Conservation (phyloP, 2,329 filamentous ascomycete genomes). For the Neofusicoccum umdonicola region DNA sequence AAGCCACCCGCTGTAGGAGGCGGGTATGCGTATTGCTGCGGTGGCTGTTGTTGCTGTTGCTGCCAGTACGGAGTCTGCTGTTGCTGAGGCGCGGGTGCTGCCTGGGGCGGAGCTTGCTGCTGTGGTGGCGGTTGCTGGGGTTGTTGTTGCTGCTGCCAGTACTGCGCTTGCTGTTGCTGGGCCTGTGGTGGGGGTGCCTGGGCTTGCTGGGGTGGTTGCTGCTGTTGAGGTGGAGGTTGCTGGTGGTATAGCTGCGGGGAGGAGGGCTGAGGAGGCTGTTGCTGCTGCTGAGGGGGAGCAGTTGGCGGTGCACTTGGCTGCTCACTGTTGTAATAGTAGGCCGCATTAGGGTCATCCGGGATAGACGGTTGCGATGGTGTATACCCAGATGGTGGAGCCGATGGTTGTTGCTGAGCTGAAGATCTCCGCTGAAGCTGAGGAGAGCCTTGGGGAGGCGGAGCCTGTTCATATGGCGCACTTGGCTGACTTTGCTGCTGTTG, state of each 20-base stretch:
- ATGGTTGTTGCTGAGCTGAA: constrained; percentile 32
- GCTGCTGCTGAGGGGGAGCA: constrained; percentile 21
- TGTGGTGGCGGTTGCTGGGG: constrained; percentile 19
- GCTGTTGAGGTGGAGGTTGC: constrained; percentile 23
- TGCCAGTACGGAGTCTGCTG: constrained; percentile 32
- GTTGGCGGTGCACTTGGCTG: constrained; percentile 3
- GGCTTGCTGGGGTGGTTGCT: constrained; percentile 19
- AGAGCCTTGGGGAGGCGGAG: constrained; percentile 27
- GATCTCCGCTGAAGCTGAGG: constrained; percentile 37
- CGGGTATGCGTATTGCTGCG: constrained; percentile 34
- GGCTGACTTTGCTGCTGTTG: constrained; percentile 27
- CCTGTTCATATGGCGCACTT: constrained; percentile 28
- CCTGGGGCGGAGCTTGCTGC: constrained; percentile 23
- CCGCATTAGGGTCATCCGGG: constrained; percentile 32
- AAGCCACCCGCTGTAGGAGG: constrained; percentile 32
- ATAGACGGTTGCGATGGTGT: constrained; percentile 33
- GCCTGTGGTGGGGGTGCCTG: constrained; percentile 18
- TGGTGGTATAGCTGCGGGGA: constrained; percentile 20
- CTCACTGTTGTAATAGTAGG: constrained; percentile 19
- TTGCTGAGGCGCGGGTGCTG: constrained; percentile 26
- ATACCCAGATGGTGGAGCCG: constrained; percentile 32
- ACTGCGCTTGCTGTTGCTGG: constrained; percentile 18
- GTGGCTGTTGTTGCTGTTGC: constrained; percentile 29
- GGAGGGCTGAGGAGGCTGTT: constrained; percentile 13
- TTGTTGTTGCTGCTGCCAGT: constrained; percentile 20